These are phyloP conservation scores for Microbotryum violaceum DNA, from an alignment of 1,284 basidiomycete species.

Conservation along the genomic window DNA sequence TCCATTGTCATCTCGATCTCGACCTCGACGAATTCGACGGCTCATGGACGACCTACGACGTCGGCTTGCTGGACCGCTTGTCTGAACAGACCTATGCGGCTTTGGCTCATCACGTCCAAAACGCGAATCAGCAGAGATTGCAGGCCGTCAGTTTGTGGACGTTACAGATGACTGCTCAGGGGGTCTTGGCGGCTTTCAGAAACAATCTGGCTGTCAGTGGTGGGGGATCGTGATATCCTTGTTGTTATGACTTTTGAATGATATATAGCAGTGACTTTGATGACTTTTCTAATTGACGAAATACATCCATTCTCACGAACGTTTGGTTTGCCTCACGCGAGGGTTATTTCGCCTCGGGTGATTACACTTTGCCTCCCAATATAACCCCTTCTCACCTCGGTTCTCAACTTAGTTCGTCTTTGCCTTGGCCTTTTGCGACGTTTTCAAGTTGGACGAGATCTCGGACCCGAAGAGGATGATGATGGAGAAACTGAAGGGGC, in stretches of 20 bases:
- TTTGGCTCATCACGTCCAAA: conserved; percentile 79
- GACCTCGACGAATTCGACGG: conserved; percentile 75
- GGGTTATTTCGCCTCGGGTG: no score
- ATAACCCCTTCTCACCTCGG: no score
- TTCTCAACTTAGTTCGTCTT: no score
- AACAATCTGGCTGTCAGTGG: conserved; percentile 46
- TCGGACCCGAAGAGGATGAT: conserved; percentile 16
- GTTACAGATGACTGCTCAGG: conserved; percentile 62
- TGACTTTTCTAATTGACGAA: no score
- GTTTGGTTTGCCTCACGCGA: no score
- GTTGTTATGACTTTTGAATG: no score
- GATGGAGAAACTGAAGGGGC: conserved; percentile 3
- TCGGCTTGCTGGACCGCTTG: conserved; percentile 70
- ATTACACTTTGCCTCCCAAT: no score
- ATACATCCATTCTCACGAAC: no score
- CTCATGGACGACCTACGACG: conserved; percentile 58
- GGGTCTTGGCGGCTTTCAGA: conserved; percentile 54
- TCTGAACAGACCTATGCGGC: conserved; percentile 78
- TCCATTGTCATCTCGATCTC: conserved; percentile 76
- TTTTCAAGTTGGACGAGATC: conserved; percentile 21
- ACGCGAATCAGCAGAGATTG: conserved; percentile 75
- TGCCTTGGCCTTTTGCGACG: not conserved
- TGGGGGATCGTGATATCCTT: no score
- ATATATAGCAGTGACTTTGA: no score
- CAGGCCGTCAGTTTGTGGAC: conserved; percentile 79